Conservation (phyloP, 768 basidiomycete genomes). For the Mrakia frigida region DNA sequence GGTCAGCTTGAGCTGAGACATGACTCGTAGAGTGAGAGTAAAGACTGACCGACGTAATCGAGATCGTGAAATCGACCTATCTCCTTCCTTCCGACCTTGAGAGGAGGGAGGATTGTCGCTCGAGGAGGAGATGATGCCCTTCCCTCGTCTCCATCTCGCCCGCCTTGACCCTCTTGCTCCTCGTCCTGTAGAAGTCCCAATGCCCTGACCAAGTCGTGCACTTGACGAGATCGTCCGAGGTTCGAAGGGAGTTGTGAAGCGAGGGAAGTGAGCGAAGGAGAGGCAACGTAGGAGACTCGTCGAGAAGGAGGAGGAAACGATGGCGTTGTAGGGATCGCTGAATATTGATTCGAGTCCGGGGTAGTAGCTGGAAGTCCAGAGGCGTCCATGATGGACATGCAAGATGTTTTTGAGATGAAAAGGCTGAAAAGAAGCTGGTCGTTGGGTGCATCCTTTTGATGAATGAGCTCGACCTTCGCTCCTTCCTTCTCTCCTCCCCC, state of each 20-base stretch:
- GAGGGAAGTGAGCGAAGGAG: constrained; percentile 40
- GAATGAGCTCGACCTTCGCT: not conserved
- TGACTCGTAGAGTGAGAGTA: constrained; percentile 35
- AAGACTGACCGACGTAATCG: constrained; percentile 63
- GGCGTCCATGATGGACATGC: not conserved
- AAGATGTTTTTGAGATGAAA: not conserved
- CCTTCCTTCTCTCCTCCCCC: not conserved
- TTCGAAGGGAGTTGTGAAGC: constrained; percentile 53
- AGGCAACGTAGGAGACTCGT: constrained; percentile 23
- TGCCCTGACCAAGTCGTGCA: constrained; percentile 35
- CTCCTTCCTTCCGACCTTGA: constrained; percentile 55
- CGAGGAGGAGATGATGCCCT: not conserved
- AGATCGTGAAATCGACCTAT: constrained; percentile 63
- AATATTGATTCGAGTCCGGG: not conserved
- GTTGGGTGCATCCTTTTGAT: too few species aligned
- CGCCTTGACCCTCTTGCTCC: not conserved
- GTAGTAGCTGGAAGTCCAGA: not conserved
- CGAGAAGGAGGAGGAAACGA: not conserved
- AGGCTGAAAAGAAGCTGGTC: not conserved
- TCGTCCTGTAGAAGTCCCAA: constrained; percentile 34
- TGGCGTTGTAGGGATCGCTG: not conserved
- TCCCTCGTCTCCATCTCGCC: not conserved
- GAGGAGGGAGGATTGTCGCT: constrained; percentile 52
- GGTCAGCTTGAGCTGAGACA: not conserved
- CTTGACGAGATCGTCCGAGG: constrained; percentile 35